A percentile compares a stretch with the other conserved stretches of the same genome.
Evolutionary conservation across 2,329 filamentous ascomycete genomes (phyloP).

Genomic region (Penicillium psychrosexuale): DNA sequence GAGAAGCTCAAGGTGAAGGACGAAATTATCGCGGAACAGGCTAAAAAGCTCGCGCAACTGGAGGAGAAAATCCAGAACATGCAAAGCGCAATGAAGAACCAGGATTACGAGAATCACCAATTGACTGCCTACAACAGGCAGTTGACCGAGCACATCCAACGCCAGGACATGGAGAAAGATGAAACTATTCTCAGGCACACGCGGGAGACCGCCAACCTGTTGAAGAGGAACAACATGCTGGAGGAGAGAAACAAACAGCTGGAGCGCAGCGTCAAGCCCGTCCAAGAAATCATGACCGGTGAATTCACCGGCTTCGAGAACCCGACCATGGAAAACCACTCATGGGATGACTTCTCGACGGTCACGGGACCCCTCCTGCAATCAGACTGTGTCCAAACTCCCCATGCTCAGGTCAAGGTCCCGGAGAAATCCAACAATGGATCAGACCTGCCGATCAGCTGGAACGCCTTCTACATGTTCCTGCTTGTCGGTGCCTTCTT

Average conservation of each 20-base stretch:
- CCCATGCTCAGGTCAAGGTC: constrained; percentile 29
- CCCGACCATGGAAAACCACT: constrained; percentile 69
- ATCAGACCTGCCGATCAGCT: constrained; percentile 64
- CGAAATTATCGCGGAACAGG: constrained; percentile 56
- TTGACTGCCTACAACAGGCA: constrained; percentile 71
- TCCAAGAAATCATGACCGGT: constrained; percentile 55
- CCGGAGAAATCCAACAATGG: constrained; percentile 30
- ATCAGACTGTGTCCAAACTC: constrained; percentile 35
- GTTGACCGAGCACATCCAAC: constrained; percentile 71
- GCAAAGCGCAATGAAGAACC: constrained; percentile 35
- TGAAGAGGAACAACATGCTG: constrained; percentile 86
- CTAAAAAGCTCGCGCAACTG: constrained; percentile 36
- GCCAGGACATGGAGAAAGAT: constrained; percentile 80
- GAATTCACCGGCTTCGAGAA: constrained; percentile 80
- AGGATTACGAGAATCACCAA: constrained; percentile 55
- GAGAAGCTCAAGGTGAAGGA: constrained; percentile 12
- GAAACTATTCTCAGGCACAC: constrained; percentile 86
- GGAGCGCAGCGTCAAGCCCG: constrained; percentile 38
- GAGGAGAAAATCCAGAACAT: constrained; percentile 48
- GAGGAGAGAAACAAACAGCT: constrained; percentile 59
- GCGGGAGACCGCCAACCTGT: constrained; percentile 82
- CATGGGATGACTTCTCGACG: constrained; percentile 81
- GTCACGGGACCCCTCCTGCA: constrained; percentile 58
- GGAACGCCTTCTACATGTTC: constrained; percentile 81
- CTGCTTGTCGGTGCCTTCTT: constrained; percentile 96